Evolutionary conservation across 768 basidiomycete species (phyloP).

Genomic region (Calocybe cyanea): DNA sequence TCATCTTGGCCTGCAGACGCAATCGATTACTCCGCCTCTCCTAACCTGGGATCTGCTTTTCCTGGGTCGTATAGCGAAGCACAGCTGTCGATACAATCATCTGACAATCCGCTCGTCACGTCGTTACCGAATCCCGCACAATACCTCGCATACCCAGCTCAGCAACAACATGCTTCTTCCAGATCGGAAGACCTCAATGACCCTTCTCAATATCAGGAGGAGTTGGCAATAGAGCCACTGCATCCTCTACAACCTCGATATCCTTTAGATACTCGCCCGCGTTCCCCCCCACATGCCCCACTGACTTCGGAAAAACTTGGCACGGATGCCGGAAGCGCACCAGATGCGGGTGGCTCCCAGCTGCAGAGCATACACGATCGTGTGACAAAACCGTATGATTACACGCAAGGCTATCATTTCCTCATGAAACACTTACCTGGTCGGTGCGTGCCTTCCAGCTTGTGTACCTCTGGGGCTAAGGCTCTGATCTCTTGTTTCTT

Average conservation of each 20-base stretch:
- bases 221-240: constrained; percentile 23
- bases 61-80: constrained; percentile 32
- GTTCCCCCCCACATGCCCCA: constrained; percentile 32
- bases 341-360: constrained; percentile 32
- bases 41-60: constrained; percentile 25
- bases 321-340: constrained; percentile 24
- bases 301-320: constrained; percentile 18
- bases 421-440: constrained; percentile 90
- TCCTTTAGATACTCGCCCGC: constrained; percentile 41
- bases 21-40: constrained; percentile 34
- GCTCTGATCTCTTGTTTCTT: constrained; percentile 32
- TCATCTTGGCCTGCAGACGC: constrained; percentile 42
- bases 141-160: constrained; percentile 47
- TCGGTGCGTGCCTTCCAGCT: constrained; percentile 57
- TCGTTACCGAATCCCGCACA: constrained; percentile 34
- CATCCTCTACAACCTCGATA: constrained; percentile 53
- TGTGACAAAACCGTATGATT: constrained; percentile 82
- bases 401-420: constrained; percentile 95
- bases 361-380: constrained; percentile 60
- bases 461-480: constrained; percentile 39
- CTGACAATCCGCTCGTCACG: constrained; percentile 28
- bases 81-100: constrained; percentile 33
- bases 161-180: constrained; percentile 28
- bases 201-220: constrained; percentile 25
- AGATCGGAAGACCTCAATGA: constrained; percentile 35